Evolutionary conservation across 208 protist species (phyloP).

Genomic region (Endotrypanum monterogeii): DNA sequence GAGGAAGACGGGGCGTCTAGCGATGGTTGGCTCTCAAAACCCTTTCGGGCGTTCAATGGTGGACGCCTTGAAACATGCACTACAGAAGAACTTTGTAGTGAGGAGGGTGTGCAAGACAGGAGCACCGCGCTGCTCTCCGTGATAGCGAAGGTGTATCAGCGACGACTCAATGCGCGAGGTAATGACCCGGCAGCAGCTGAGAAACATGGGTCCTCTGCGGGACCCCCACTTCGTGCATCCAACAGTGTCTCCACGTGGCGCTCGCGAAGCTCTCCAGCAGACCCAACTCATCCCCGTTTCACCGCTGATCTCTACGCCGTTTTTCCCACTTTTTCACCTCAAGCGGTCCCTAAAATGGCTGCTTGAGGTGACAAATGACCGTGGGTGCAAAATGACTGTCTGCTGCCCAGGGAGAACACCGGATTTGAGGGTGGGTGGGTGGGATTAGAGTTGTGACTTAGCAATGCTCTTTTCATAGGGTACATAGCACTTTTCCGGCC

Average conservation of each 20-base stretch:
- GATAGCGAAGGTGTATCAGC: slow-evolving; percentile 12
- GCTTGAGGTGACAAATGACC: neutral
- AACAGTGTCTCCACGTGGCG: slow-evolving; percentile 10
- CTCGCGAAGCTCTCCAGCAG: slow-evolving; percentile 13
- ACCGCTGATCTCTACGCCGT: slow-evolving; percentile 36
- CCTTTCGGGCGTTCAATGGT: neutral
- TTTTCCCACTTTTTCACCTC: neutral
- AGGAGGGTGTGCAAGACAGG: neutral
- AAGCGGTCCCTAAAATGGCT: neutral
- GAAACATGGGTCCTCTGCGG: neutral
- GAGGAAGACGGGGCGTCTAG: neutral
- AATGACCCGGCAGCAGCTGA: neutral
- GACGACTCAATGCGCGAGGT: neutral
- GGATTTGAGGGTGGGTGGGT: too few relatives aligned
- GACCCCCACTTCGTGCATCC: neutral
- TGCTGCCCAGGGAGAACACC: too few relatives aligned
- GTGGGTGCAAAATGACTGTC: too few relatives aligned
- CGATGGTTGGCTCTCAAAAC: neutral
- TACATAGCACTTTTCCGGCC: neutral
- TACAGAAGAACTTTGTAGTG: neutral
- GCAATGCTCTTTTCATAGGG: neutral
- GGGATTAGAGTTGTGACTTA: too few relatives aligned
- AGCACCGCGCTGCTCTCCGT: slow-evolving; percentile 3
- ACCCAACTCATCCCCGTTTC: slow-evolving; percentile 43
- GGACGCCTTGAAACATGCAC: neutral